Evolutionary conservation across 75 land plant genomes (phyloP).

Genomic region (Cupressus sempervirens): DNA sequence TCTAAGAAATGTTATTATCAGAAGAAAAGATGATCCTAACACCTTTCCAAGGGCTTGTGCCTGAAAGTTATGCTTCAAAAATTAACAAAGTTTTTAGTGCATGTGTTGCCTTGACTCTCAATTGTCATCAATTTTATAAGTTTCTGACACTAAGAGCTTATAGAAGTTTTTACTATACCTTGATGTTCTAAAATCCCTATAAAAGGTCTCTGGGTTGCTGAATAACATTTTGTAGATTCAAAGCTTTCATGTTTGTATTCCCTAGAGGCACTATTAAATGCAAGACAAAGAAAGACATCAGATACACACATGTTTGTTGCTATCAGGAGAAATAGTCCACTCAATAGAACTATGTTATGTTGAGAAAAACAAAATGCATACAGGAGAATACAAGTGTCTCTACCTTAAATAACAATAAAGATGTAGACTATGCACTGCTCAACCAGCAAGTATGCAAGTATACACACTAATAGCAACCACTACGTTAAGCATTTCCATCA

Average conservation of each 20-base stretch:
- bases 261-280: background rate
- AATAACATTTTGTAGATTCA: background rate
- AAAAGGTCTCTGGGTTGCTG: background rate
- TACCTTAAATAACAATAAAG: background rate
- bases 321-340: background rate
- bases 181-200: background rate
- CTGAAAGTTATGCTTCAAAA: background rate
- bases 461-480: background rate
- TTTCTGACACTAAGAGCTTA: background rate
- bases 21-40: background rate
- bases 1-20: background rate
- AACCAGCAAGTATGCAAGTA: background rate
- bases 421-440: background rate
- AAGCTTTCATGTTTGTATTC: background rate
- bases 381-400: background rate
- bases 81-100: background rate
- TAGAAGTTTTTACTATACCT: background rate
- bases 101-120: background rate
- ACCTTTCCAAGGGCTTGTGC: background rate
- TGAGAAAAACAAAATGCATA: background rate
- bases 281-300: background rate
- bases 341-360: background rate
- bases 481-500: background rate
- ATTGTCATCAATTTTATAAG: background rate
- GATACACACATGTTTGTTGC: background rate